phyloP scores from a whole-genome alignment of 805 yeast species.

The Saccharomycopsis babjevae region DNA sequence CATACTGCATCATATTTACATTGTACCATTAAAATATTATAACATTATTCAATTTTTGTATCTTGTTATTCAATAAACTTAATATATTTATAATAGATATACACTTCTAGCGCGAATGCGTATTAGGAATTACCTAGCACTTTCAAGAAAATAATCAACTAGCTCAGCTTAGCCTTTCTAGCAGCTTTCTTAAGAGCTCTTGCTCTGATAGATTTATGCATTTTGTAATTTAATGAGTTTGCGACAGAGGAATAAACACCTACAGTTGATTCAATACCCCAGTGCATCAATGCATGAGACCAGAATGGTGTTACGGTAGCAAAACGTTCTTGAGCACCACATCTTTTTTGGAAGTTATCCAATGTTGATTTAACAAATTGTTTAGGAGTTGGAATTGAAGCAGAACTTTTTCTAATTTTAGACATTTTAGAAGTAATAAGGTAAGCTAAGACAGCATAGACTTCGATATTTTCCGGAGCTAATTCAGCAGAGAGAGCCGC shows the following conservation, averaged over 20 bases:
- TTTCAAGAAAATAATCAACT: not conserved
- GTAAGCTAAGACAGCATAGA: slow-evolving; percentile 75
- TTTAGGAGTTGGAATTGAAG: slow-evolving; percentile 72
- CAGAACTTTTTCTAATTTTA: slow-evolving; percentile 70
- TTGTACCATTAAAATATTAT: not conserved
- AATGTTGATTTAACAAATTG: slow-evolving; percentile 68
- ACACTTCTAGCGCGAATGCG: too few relatives aligned
- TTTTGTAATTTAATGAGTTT: slow-evolving; percentile 52
- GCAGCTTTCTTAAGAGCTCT: slow-evolving; percentile 77
- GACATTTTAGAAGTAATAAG: slow-evolving; percentile 94
- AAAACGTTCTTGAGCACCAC: slow-evolving; percentile 86
- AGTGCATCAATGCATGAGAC: slow-evolving; percentile 89
- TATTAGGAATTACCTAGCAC: too few relatives aligned
- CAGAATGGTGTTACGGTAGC: slow-evolving; percentile 88
- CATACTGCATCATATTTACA: not conserved
- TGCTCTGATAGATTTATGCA: slow-evolving; percentile 72
- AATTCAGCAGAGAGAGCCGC: slow-evolving; percentile 82
- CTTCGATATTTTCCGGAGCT: slow-evolving; percentile 60
- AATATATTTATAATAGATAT: not conserved
- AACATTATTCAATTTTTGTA: not conserved
- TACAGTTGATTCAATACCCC: slow-evolving; percentile 62
- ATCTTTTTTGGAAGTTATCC: slow-evolving; percentile 63
- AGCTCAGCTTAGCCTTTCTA: slow-evolving; percentile 5
- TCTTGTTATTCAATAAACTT: not conserved
- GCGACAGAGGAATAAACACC: slow-evolving; percentile 74